Evolutionary conservation across 352 stramenopile species (phyloP).

Genomic region (Globisporangium nunn): DNA sequence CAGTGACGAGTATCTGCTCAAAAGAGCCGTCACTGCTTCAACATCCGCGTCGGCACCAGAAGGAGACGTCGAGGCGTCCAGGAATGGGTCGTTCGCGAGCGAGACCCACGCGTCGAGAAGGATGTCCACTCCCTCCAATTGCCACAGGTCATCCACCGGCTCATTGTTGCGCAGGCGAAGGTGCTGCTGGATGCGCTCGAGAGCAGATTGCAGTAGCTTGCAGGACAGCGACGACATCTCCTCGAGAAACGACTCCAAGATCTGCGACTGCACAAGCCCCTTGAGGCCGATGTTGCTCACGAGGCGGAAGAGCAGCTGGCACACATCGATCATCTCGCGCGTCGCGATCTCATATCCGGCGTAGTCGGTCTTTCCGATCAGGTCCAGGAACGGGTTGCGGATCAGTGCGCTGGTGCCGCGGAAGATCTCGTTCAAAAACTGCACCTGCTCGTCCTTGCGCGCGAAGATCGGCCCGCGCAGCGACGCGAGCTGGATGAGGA

Average conservation of each 20-base stretch:
- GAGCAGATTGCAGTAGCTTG: slow-evolving; percentile 58
- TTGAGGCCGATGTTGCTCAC: slow-evolving; percentile 70
- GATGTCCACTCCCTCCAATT: slow-evolving; percentile 74
- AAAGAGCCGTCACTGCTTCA: slow-evolving; percentile 25
- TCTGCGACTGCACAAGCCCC: slow-evolving; percentile 28
- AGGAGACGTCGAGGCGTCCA: slow-evolving; percentile 19
- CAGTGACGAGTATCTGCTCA: slow-evolving; percentile 51
- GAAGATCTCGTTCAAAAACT: slow-evolving; percentile 70
- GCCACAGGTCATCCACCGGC: slow-evolving; percentile 69
- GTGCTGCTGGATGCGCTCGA: slow-evolving; percentile 58
- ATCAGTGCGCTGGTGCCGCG: slow-evolving; percentile 52
- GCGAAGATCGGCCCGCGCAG: slow-evolving; percentile 67
- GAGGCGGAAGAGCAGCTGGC: slow-evolving; percentile 69
- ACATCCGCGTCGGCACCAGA: slow-evolving; percentile 15
- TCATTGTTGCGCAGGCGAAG: slow-evolving; percentile 33
- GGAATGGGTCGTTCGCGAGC: slow-evolving; percentile 49
- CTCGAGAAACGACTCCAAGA: slow-evolving; percentile 60
- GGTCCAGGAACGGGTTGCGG: slow-evolving; percentile 67
- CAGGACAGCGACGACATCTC: slow-evolving; percentile 63
- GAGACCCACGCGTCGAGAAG: slow-evolving; percentile 77
- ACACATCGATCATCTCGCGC: slow-evolving; percentile 79
- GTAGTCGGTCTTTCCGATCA: slow-evolving; percentile 56
- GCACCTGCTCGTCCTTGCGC: slow-evolving; percentile 47
- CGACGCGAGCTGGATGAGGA: slow-evolving; percentile 74
- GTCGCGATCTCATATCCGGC: slow-evolving; percentile 61